Evolutionary conservation across 805 yeast species (phyloP).

Genomic region (Schizosaccharomyces osmophilus): DNA sequence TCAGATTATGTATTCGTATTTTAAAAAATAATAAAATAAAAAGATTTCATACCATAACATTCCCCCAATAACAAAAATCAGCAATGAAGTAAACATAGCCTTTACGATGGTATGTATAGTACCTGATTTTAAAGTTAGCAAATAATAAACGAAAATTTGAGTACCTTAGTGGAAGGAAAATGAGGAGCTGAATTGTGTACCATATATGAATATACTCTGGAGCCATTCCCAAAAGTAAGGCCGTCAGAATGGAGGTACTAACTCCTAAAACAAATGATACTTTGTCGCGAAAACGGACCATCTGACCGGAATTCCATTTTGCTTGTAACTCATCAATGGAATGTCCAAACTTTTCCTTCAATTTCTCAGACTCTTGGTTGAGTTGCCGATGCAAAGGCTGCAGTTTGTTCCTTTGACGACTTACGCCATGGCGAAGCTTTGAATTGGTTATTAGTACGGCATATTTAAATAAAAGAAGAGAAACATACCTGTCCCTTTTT

Average conservation of each 20-base stretch:
- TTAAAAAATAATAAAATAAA: no score
- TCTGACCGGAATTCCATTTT: constrained; percentile 8
- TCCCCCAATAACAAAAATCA: constrained; percentile 81
- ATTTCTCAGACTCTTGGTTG: constrained; percentile 14
- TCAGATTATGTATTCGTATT: not conserved
- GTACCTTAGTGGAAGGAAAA: constrained; percentile 64
- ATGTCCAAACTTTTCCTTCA: constrained; percentile 9
- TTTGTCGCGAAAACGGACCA: constrained; percentile 35
- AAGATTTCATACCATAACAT: constrained; percentile 19
- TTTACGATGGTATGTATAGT: constrained; percentile 41
- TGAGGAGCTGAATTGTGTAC: constrained; percentile 34
- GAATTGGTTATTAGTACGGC: no score
- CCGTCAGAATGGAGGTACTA: constrained; percentile 41
- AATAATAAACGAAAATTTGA: constrained; percentile 13
- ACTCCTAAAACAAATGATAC: constrained; percentile 54
- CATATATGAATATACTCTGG: constrained; percentile 57
- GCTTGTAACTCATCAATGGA: constrained; percentile 14
- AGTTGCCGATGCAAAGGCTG: not conserved
- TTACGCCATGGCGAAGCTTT: not conserved
- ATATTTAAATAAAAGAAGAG: no score
- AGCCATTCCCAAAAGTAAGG: constrained; percentile 49
- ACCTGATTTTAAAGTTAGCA: not conserved
- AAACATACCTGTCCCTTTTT: not conserved
- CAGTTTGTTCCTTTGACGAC: not conserved
- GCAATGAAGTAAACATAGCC: constrained; percentile 73